Base-by-base conservation (phyloP, 805 yeast species). In the Candida yuanshanica region DNA sequence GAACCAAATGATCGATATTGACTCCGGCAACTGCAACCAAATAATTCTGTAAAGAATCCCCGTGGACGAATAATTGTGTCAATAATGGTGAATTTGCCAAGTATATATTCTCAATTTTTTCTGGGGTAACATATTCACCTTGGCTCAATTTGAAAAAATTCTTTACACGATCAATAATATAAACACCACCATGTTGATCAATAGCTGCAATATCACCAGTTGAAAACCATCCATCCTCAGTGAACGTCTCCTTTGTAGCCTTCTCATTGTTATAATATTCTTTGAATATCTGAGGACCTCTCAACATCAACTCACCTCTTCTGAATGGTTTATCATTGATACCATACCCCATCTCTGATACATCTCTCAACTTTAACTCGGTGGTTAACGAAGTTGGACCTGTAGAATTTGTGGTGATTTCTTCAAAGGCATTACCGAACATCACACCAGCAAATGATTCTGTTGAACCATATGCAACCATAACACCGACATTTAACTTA, bases 71-170 rank as follows among this genome's bases (percentile, higher is more conserved):
- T 10, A 76, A 52, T 57, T 81, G 88, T 1, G 75, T 59, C 31
- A 80, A 51, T 14, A 67, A 53, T 5, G 82, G 72, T 48, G 73
- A 69, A 7, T 68, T 62, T 0, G 83, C 68, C 35, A 79, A 57
- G 56, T 83, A 82, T 13, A 64, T 61, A 51, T 79, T 80, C 53
- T 83, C 90, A 48, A 83, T 76, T 58, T 74, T 80, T 53, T 83
- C 93, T 7, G 89, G 88, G 1, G 88, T 81, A 39, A 83, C 74
- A 56, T 81, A 83, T 62, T 75, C 79, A 25, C 80, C 80, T 54
- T 75, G 81, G 3, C 79, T 68, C 40, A 77, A 58, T 51, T 83
- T 83, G 69, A 82, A 83, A 65, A 83, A 83, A 62, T 83, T 83
- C 65, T 83, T 83, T 29, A 83, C 86, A 43, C 93, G 69, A 55